A percentile compares a stretch with the other conserved stretches of the same genome.
Evolutionary conservation across 495 filamentous ascomycete species (phyloP).

Genomic region (Penicillium daleae): DNA sequence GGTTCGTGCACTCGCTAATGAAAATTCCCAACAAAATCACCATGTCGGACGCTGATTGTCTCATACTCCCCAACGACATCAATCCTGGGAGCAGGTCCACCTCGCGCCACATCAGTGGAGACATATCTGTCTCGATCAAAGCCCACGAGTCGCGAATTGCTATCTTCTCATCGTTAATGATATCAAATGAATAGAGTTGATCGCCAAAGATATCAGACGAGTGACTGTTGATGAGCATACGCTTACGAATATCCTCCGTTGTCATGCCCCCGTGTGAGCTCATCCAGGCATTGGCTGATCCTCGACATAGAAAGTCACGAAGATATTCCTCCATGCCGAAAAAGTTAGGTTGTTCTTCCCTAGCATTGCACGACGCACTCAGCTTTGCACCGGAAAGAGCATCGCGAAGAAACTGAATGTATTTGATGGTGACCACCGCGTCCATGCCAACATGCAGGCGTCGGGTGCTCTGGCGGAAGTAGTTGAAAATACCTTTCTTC

Average conservation of each 20-base stretch:
- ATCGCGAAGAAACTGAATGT: conserved; percentile 41
- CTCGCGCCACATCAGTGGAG: not conserved
- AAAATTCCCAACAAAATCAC: not conserved
- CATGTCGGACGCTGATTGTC: not conserved
- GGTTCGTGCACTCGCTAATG: not conserved
- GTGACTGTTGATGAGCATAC: not conserved
- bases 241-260: not conserved
- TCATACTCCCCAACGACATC: not conserved
- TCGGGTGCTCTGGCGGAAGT: conserved; percentile 16
- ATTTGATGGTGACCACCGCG: conserved; percentile 39
- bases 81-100: not conserved
- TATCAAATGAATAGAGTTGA: not conserved
- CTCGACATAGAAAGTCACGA: conserved; percentile 11
- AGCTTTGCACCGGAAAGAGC: not conserved
- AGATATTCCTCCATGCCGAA: conserved; percentile 26
- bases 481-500: conserved; percentile 16
- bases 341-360: no score
- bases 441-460: conserved; percentile 36
- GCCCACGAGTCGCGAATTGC: not conserved
- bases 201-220: not conserved
- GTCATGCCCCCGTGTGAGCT: not conserved
- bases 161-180: not conserved
- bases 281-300: not conserved
- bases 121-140: not conserved
- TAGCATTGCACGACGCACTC: not conserved